These are phyloP conservation scores for Ogataea zsoltii DNA, from an alignment of 805 yeast species.

Conservation along the genomic window DNA sequence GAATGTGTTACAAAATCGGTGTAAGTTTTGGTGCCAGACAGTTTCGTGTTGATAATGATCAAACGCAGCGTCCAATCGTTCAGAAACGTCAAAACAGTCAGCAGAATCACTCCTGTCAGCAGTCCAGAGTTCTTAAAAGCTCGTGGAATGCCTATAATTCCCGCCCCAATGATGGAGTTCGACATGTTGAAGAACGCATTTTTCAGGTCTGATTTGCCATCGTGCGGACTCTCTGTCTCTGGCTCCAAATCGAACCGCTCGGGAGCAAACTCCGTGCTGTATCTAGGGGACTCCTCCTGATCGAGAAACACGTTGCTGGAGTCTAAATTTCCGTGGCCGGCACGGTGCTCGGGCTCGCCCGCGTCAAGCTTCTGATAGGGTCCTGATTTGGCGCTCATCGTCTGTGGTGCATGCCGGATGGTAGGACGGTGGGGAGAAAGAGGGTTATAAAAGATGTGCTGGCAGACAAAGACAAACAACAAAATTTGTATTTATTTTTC, in stretches of 20 bases:
- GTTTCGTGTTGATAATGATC: conserved; percentile 77
- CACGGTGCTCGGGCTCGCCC: background rate
- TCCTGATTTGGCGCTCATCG: background rate
- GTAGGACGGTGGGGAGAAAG: background rate
- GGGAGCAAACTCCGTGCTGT: conserved; percentile 5
- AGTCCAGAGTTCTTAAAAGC: conserved; percentile 83
- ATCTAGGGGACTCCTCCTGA: background rate
- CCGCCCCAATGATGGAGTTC: conserved; percentile 92
- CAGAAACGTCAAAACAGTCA: conserved; percentile 60
- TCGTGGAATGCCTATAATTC: conserved; percentile 91
- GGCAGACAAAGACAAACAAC: background rate
- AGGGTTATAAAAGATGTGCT: background rate
- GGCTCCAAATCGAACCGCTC: background rate
- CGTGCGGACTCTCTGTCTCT: conserved; percentile 16
- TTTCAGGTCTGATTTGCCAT: conserved; percentile 55
- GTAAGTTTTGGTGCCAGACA: conserved; percentile 74
- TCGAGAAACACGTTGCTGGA: background rate
- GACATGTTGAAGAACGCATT: conserved; percentile 99
- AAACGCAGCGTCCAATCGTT: conserved; percentile 87
- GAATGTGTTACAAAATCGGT: conserved; percentile 83
- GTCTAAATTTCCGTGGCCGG: background rate
- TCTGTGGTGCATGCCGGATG: background rate
- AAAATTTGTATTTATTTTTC: no score
- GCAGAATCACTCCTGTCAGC: conserved; percentile 64
- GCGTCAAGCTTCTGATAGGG: background rate